Conservation (phyloP, 768 basidiomycete species). For the Baorangia bicolor region DNA sequence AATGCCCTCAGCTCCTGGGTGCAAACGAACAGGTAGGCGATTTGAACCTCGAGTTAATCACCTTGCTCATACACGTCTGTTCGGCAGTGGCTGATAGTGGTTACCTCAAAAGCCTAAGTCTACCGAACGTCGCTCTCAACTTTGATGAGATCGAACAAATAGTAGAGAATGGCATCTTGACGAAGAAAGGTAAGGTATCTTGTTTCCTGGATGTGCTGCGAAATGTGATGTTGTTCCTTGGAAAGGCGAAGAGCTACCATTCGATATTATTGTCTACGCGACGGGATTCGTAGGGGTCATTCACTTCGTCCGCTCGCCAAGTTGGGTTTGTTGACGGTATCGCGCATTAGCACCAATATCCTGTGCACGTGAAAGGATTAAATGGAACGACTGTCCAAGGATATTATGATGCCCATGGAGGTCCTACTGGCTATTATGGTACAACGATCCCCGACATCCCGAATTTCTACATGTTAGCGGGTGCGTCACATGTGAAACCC, state of each 20-base stretch:
- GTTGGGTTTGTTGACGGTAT: neutral
- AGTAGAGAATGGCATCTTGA: slow-evolving; percentile 22
- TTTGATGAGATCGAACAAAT: slow-evolving; percentile 25
- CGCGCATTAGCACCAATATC: slow-evolving; percentile 19
- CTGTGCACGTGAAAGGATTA: slow-evolving; percentile 25
- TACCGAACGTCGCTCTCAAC: slow-evolving; percentile 25
- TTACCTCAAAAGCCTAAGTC: slow-evolving; percentile 20
- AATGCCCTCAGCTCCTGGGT: slow-evolving; percentile 48
- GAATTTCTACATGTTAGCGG: slow-evolving; percentile 34
- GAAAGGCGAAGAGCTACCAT: slow-evolving; percentile 26
- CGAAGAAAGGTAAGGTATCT: slow-evolving; percentile 18
- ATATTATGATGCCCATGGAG: slow-evolving; percentile 30
- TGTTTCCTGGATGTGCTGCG: neutral
- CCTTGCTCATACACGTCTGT: neutral
- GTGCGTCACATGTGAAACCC: slow-evolving; percentile 12
- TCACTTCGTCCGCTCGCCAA: neutral
- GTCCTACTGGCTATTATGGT: slow-evolving; percentile 36
- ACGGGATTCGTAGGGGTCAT: slow-evolving; percentile 35
- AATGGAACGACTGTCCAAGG: slow-evolving; percentile 23
- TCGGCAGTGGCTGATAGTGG: slow-evolving; percentile 29
- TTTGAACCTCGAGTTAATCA: neutral
- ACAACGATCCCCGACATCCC: slow-evolving; percentile 37
- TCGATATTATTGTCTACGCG: slow-evolving; percentile 36
- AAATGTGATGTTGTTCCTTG: neutral
- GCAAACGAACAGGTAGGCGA: slow-evolving; percentile 46